A percentile compares a stretch with the other conserved stretches of the same genome.
Evolutionary conservation across 805 yeast genomes (phyloP).

Genomic region (Yamadazyma kitorensis): DNA sequence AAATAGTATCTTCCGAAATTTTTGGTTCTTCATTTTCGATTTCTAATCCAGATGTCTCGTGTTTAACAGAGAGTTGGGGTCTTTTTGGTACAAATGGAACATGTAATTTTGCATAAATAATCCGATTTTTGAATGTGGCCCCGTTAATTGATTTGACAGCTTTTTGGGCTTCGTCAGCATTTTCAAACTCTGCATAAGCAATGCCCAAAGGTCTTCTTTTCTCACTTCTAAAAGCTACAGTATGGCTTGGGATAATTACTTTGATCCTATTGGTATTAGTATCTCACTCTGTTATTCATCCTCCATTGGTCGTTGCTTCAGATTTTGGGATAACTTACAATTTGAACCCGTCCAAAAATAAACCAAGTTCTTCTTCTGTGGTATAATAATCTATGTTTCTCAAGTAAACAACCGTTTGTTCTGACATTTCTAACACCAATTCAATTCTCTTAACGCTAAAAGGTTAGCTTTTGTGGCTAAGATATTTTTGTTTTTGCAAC

Average conservation of each 20-base stretch:
- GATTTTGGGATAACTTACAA: slow-evolving; percentile 37
- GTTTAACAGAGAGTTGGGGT: too few relatives aligned
- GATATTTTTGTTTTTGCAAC: too few relatives aligned
- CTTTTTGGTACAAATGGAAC: slow-evolving; percentile 38
- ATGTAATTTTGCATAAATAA: slow-evolving; percentile 38
- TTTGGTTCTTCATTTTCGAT: neutral
- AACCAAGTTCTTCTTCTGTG: slow-evolving; percentile 51
- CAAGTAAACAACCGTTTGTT: slow-evolving; percentile 37
- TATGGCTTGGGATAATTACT: slow-evolving; percentile 54
- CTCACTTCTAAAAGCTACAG: slow-evolving; percentile 42
- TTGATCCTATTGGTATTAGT: slow-evolving; percentile 17
- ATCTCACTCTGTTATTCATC: too few relatives aligned
- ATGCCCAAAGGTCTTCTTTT: slow-evolving; percentile 55
- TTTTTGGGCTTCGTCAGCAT: slow-evolving; percentile 24
- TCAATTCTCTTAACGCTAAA: too few relatives aligned
- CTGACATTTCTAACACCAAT: too few relatives aligned
- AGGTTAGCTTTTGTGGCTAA: too few relatives aligned
- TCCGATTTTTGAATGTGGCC: slow-evolving; percentile 31
- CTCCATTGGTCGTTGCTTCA: neutral
- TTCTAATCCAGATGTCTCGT: neutral
- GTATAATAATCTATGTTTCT: slow-evolving; percentile 53
- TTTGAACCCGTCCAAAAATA: slow-evolving; percentile 41
- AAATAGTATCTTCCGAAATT: slow-evolving; percentile 44
- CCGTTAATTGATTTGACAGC: slow-evolving; percentile 27
- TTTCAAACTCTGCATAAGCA: slow-evolving; percentile 38